Conservation (phyloP, 1,284 basidiomycete genomes). For the Mycosarcoma mackinlayi region DNA sequence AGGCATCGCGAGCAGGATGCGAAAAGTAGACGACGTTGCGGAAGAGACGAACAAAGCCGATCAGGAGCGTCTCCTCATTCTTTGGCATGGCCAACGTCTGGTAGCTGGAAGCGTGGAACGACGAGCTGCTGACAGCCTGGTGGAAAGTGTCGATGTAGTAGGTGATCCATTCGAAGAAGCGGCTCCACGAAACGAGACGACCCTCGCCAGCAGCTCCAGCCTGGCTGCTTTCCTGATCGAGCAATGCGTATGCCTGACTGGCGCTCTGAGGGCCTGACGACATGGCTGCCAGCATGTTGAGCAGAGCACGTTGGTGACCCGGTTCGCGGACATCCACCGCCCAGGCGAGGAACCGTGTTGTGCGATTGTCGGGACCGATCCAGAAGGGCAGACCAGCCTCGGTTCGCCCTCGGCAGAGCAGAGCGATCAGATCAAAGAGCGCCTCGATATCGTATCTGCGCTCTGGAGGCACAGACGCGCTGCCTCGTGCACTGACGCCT, state of each 20-base stretch:
- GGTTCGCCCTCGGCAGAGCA: conserved; percentile 58
- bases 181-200: conserved; percentile 62
- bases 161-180: conserved; percentile 66
- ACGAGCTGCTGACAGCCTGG: conserved; percentile 36
- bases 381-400: conserved; percentile 63
- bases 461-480: conserved; percentile 55
- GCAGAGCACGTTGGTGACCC: conserved; percentile 64
- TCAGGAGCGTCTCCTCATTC: conserved; percentile 81
- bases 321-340: conserved; percentile 65
- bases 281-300: conserved; percentile 65
- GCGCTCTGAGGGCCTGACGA: conserved; percentile 63
- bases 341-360: conserved; percentile 65
- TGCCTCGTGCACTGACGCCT: conserved; percentile 19
- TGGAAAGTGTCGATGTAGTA: conserved; percentile 65
- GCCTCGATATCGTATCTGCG: conserved; percentile 67
- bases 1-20: conserved; percentile 79
- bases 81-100: conserved; percentile 72
- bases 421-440: conserved; percentile 63
- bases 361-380: conserved; percentile 69
- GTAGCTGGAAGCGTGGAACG: conserved; percentile 44
- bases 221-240: conserved; percentile 49
- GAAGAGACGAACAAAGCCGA: conserved; percentile 83
- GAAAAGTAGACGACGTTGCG: conserved; percentile 83
- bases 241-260: conserved; percentile 61
- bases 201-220: conserved; percentile 46